These are phyloP conservation scores for Hypoxylon intermedium DNA, from an alignment of 495 filamentous ascomycete genomes.

Conservation along the genomic window DNA sequence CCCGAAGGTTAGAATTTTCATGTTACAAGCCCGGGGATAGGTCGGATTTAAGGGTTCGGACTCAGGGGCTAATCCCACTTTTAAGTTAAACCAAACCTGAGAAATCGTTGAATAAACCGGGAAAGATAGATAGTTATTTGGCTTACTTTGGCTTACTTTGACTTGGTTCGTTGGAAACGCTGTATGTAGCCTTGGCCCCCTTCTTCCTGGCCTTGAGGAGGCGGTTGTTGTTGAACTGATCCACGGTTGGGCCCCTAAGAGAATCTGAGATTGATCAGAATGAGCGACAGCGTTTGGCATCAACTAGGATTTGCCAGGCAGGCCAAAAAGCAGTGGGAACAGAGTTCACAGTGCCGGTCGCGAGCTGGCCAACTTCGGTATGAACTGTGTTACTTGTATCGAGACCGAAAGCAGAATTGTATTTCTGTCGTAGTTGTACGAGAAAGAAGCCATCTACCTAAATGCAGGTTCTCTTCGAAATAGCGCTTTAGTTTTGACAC, in stretches of 20 bases:
- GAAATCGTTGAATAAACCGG: no score
- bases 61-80: no score
- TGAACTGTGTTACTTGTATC: neutral
- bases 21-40: no score
- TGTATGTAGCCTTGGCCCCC: no score
- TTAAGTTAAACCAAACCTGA: no score
- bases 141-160: no score
- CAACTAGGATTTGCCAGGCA: neutral
- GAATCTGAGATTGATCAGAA: neutral
- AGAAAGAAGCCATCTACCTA: neutral
- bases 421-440: neutral
- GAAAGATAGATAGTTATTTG: no score
- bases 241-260: neutral
- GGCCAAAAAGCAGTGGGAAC: neutral
- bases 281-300: constrained; percentile 22
- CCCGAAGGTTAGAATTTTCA: no score
- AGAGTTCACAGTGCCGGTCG: neutral
- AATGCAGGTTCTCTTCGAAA: neutral
- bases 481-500: neutral
- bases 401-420: neutral
- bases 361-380: neutral
- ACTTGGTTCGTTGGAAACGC: no score
- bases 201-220: neutral
- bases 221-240: neutral
- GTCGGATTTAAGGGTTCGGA: no score